Percentiles rank a stretch among this genome's conserved stretches.
phyloP scores from a whole-genome alignment of 192 early-diverging fungal genomes.

The Hyaloraphidium curvatum region DNA sequence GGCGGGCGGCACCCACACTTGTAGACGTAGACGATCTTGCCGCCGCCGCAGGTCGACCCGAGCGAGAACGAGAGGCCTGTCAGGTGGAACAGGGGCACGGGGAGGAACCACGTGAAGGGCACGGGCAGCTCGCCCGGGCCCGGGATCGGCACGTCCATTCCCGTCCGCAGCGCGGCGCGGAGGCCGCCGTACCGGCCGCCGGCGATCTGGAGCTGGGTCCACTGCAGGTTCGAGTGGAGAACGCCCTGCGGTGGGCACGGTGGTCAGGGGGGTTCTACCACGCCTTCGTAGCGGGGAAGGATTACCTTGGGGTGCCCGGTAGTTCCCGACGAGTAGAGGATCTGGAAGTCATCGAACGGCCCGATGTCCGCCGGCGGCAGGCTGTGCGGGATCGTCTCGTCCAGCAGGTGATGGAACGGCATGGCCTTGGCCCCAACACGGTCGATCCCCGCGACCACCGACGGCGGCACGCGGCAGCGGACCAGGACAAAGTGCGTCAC shows the following conservation, averaged over 20 bases:
- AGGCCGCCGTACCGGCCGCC: neutral
- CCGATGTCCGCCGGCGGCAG: neutral
- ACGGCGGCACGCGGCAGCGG: neutral
- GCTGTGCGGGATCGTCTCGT: neutral
- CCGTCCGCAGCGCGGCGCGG: neutral
- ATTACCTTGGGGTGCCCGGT: conserved; percentile 9
- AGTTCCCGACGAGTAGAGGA: conserved; percentile 10
- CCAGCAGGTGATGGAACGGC: conserved; percentile 3
- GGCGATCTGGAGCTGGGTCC: neutral
- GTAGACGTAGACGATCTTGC: conserved; percentile 6
- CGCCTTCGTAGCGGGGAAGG: neutral
- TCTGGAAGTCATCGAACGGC: neutral
- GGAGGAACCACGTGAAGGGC: neutral
- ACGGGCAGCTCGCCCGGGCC: neutral
- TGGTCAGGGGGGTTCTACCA: neutral
- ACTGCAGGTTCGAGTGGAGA: neutral
- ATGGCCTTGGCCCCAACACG: neutral
- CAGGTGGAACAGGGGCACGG: conserved; percentile 9
- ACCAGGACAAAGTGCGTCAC: neutral
- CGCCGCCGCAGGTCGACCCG: neutral
- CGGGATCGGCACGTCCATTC: neutral
- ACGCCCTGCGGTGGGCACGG: conserved; percentile 1
- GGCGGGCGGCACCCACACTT: too few relatives aligned
- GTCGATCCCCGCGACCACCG: neutral
- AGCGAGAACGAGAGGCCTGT: conserved; percentile 3